Base-by-base conservation (phyloP, 495 filamentous ascomycete species). In the Aspergillus sparsus region DNA sequence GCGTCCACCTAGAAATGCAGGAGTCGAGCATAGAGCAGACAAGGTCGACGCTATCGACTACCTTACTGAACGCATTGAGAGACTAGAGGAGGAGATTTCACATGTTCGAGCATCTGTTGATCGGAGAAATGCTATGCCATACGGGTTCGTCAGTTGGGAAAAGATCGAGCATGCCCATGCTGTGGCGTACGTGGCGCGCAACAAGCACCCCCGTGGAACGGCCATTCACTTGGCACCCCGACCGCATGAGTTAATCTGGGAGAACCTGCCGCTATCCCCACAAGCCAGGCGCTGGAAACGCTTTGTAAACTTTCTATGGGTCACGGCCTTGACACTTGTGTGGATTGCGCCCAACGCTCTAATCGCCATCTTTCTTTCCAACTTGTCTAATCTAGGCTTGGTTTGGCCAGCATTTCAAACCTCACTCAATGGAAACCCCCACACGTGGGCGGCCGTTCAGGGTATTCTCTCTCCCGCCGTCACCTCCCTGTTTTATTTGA, bases 1-100 rank as follows among this genome's bases (percentile, higher is more conserved):
- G 74, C 83, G 80, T 52, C 91, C 89, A 5, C 87, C 89, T 10
- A 89, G 90, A 64, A 87, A 83, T 47, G 83, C 86, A 27, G 85
- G 88, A 55, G 63, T 52, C 18, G 74, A 77, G 21, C 62, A 71
- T 10, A 67, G 67, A 3, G 61, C 61, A 35, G 68, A 67, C 15
- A 91, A 90, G 67, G 83, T 98, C 31, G 94, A 98, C 64, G 90
- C 95, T 11, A 98, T 98, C 66, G 91, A 96, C 62, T 97, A 96
- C 65, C 80, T 96, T 49, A 95, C 92, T 0, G 83, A 87, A 44
- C 87, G 92, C 11, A 96, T 98, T 66, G 83, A 85, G 50, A 80
- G 89, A 16, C 78, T 98, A 46, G 93, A 97, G 74, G 74, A 85
- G 21, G 83, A 93, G 67, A 92, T 98, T 68, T 89, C 89, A 67